Evolutionary conservation across 164 flowering plant genomes (phyloP), one percentile per base, ranked within the genome.

Genomic region (Chloranthus sessilifolius): DNA sequence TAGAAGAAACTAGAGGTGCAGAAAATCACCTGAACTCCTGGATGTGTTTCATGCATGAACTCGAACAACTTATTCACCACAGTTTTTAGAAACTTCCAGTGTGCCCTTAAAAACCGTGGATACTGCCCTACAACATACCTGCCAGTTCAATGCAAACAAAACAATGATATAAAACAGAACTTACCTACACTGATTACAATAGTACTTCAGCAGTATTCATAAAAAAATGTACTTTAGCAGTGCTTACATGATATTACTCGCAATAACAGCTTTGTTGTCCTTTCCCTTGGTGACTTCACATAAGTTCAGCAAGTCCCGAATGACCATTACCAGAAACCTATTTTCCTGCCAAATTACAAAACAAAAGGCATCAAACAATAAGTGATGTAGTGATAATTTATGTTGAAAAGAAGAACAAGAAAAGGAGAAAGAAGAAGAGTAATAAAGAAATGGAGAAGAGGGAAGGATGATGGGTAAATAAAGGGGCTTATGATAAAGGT

Each of bases 71-170:
- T 94, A 53, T 94, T 89, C 46, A 94, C 99, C 65, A 94, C 99
- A 48, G 99, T 94, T 75, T 94, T 94, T 63, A 94, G 64, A 63
- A 94, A 94, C 65, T 94, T 94, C 99, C 99, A 94, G 48, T 94
- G 99, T 9, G 99, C 99, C 59, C 99, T 79, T 29, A 94, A 62
- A 67, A 94, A 94, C 61, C 81, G 73, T 48, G 99, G 97, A 49
- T 94, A 94, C 50, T 94, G 97, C n/a, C 99, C 99, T 59, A 94
- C 99, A 45, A 89, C 97, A 75, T 94, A 94, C 99, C 99, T 94
- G 74, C 43, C 46, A 71, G 59, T 25, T 28, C 23, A 50, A n/a
- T 39, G 24, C 50, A 52, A 49, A 24, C 30, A 29, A 49, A 35
- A 28, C 15, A 41, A 38, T 22, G 17, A 39, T 19, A 15, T 15